Evolutionary conservation across 1,139 yeast genomes (phyloP).

Genomic region (Pichia terricola): DNA sequence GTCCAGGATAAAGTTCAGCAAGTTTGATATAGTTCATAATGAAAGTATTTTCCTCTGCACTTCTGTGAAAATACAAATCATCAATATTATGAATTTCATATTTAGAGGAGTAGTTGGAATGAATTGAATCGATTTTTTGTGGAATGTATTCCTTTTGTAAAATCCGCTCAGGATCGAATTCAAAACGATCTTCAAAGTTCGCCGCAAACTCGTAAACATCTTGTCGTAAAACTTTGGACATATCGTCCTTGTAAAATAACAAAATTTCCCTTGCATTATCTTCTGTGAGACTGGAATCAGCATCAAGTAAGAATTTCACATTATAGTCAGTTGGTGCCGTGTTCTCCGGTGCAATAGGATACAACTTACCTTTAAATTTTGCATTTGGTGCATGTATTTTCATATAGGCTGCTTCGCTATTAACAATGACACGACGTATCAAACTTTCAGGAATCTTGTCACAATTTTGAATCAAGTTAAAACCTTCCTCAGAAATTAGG

Average conservation of each 20-base stretch:
- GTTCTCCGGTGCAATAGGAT: slow-evolving; percentile 38
- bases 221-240: slow-evolving; percentile 20
- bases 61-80: slow-evolving; percentile 32
- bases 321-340: slow-evolving; percentile 46
- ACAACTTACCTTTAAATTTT: slow-evolving; percentile 27
- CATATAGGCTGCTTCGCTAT: slow-evolving; percentile 29
- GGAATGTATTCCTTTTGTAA: slow-evolving; percentile 16
- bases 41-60: slow-evolving; percentile 29
- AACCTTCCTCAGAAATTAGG: slow-evolving; percentile 24
- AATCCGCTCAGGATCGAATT: neutral
- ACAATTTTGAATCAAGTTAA: slow-evolving; percentile 14
- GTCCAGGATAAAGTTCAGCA: too few species aligned
- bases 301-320: slow-evolving; percentile 32
- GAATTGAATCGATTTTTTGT: slow-evolving; percentile 22
- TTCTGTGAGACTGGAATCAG: slow-evolving; percentile 33
- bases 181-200: slow-evolving; percentile 1
- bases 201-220: neutral
- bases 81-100: slow-evolving; percentile 26
- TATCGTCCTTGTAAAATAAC: slow-evolving; percentile 18
- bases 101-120: slow-evolving; percentile 27
- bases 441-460: slow-evolving; percentile 25
- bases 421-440: slow-evolving; percentile 30
- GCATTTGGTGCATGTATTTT: slow-evolving; percentile 21
- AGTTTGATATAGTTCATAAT: slow-evolving; percentile 18
- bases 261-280: slow-evolving; percentile 33